phyloP scores from a whole-genome alignment of 2,329 filamentous ascomycete genomes.

The Esteya vermicola region DNA sequence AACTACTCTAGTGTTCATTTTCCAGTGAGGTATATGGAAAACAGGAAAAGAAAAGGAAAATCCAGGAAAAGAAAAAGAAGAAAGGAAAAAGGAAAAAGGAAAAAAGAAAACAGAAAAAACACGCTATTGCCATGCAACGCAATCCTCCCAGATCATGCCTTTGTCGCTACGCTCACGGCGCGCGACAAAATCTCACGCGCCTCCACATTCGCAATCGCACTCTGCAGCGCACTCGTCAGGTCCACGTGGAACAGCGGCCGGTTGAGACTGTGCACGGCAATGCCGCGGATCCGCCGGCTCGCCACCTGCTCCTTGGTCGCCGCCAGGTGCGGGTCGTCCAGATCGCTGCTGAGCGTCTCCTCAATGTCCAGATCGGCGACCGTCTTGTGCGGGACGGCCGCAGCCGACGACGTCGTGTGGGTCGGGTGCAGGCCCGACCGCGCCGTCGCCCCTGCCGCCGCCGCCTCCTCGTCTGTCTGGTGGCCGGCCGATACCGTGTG shows the following conservation, averaged over 20 bases:
- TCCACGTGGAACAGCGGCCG: conserved; percentile 90
- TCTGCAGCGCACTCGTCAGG: conserved; percentile 75
- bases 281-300: conserved; percentile 18
- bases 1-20: no score
- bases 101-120: no score
- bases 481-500: no score
- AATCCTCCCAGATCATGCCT: not conserved
- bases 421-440: conserved; percentile 42
- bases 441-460: conserved; percentile 51
- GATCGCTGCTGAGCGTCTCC: conserved; percentile 11
- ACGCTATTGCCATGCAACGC: no score
- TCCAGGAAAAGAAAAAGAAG: no score
- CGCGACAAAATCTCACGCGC: conserved; percentile 24
- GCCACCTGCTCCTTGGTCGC: conserved; percentile 4
- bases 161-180: conserved; percentile 2
- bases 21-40: no score
- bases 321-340: conserved; percentile 20
- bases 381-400: conserved; percentile 6
- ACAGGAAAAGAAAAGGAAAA: no score
- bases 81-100: no score
- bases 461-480: no score
- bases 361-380: conserved; percentile 11
- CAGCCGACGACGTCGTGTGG: not conserved
- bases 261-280: conserved; percentile 73
- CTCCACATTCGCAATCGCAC: conserved; percentile 68